Percentiles rank a stretch among this genome's conserved stretches.
These are phyloP conservation scores for Mrakia blollopis DNA, from an alignment of 768 basidiomycete genomes.

Conservation along the genomic window DNA sequence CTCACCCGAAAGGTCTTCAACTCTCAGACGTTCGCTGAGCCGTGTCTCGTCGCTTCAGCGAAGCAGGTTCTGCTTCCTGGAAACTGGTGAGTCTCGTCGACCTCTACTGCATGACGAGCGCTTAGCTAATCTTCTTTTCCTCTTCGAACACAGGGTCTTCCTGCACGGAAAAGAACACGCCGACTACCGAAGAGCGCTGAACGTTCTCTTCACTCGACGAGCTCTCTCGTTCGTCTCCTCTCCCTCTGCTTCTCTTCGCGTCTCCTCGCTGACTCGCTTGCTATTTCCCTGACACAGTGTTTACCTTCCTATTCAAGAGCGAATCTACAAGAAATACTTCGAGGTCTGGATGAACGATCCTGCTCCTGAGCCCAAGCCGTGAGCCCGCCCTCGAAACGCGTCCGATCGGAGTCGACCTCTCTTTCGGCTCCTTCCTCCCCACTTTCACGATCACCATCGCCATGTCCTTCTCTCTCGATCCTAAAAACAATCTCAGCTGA, in stretches of 20 bases:
- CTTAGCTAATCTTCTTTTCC: not conserved
- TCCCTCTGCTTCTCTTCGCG: not conserved
- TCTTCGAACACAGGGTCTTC: constrained; percentile 69
- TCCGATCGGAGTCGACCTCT: too few species aligned
- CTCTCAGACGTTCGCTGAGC: constrained; percentile 85
- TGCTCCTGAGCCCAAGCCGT: constrained; percentile 48
- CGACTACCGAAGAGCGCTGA: constrained; percentile 86
- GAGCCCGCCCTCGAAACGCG: constrained; percentile 28
- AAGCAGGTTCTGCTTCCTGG: constrained; percentile 76
- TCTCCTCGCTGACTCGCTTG: not conserved
- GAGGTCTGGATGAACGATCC: constrained; percentile 63
- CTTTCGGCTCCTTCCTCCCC: not conserved
- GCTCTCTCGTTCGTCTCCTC: constrained; percentile 65
- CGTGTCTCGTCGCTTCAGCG: constrained; percentile 86
- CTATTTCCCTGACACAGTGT: constrained; percentile 51
- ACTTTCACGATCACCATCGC: too few species aligned
- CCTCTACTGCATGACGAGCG: too few species aligned
- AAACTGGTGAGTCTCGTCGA: constrained; percentile 61
- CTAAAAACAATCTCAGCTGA: constrained; percentile 42
- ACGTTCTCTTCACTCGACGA: constrained; percentile 87
- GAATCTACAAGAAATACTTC: constrained; percentile 71
- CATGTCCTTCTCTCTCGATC: not conserved
- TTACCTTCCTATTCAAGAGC: constrained; percentile 78
- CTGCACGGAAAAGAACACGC: constrained; percentile 87
- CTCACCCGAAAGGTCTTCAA: constrained; percentile 93